phyloP scores from a whole-genome alignment of 352 stramenopile species.

The Stramenopiles sp. region DNA sequence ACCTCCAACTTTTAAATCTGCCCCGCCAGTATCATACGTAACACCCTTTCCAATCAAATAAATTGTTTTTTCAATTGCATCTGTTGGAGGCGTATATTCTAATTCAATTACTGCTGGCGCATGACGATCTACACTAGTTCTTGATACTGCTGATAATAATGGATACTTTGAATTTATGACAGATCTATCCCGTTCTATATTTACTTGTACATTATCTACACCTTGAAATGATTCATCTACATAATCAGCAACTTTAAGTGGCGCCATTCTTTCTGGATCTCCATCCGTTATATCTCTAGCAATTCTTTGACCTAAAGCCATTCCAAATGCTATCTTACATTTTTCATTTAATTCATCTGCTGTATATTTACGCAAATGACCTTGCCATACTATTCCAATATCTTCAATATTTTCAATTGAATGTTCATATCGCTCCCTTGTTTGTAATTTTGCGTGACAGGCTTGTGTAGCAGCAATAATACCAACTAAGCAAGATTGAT shows the following conservation, averaged over 20 bases:
- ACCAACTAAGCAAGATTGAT: no score
- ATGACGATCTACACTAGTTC: not conserved
- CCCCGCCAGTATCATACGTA: constrained; percentile 13
- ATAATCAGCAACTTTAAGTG: constrained; percentile 8
- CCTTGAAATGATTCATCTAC: constrained; percentile 1
- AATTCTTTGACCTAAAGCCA: constrained; percentile 10
- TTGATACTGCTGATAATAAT: not conserved
- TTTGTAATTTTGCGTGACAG: no score
- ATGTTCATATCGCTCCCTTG: no score
- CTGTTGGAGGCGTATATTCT: not conserved
- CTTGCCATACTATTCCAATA: no score
- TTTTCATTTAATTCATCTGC: no score
- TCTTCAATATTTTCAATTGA: no score
- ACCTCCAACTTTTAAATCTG: constrained; percentile 11
- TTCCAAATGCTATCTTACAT: no score
- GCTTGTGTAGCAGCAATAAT: no score
- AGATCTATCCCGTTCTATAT: not conserved
- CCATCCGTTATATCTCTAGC: constrained; percentile 10
- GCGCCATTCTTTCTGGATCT: constrained; percentile 11
- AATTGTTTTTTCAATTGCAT: not conserved
- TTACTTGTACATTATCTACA: not conserved
- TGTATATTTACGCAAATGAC: no score
- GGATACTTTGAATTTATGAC: constrained; percentile 8
- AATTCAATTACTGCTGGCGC: not conserved
- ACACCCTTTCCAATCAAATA: constrained; percentile 10